Percentiles rank a stretch among this genome's conserved stretches.
Conservation (phyloP, 2,329 filamentous ascomycete genomes). For the Emericellopsis cladophorae region DNA sequence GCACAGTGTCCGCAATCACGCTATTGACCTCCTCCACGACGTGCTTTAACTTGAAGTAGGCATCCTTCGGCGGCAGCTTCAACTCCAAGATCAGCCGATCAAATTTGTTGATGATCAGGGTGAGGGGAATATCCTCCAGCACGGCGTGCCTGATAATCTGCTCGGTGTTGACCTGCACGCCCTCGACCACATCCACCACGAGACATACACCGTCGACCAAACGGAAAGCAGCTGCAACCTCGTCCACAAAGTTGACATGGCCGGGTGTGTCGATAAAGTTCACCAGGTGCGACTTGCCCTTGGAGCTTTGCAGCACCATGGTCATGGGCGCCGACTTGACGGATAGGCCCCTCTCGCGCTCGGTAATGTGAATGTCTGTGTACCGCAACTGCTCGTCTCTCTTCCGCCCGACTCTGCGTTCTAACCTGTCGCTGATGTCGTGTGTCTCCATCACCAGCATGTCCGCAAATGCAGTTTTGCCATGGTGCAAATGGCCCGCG, state of each 20-base stretch:
- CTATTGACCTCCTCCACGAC: slow-evolving; percentile 98
- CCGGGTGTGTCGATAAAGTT: slow-evolving; percentile 95
- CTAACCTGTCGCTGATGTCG: slow-evolving; percentile 65
- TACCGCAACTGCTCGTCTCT: slow-evolving; percentile 87
- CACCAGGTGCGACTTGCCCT: slow-evolving; percentile 87
- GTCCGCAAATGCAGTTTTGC: slow-evolving; percentile 96
- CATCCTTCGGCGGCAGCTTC: slow-evolving; percentile 85
- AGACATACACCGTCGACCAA: slow-evolving; percentile 86
- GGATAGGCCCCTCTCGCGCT: slow-evolving; percentile 80
- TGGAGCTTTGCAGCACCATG: slow-evolving; percentile 73
- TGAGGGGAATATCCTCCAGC: slow-evolving; percentile 77
- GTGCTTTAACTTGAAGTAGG: slow-evolving; percentile 98
- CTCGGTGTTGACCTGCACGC: slow-evolving; percentile 97
- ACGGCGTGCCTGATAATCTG: slow-evolving; percentile 95
- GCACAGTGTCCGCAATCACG: slow-evolving; percentile 76
- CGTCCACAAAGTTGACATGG: slow-evolving; percentile 97
- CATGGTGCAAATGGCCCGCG: slow-evolving; percentile 88
- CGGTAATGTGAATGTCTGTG: slow-evolving; percentile 81
- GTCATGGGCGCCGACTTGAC: slow-evolving; percentile 94
- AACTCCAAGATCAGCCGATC: slow-evolving; percentile 89
- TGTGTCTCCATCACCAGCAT: slow-evolving; percentile 96
- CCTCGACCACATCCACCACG: slow-evolving; percentile 92
- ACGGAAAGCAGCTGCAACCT: slow-evolving; percentile 78
- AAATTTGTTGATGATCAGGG: slow-evolving; percentile 93
- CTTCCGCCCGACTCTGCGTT: slow-evolving; percentile 69